Evolutionary conservation across 352 stramenopile species (phyloP), one percentile per base, ranked within the genome.

Genomic region (Pythium brachiatum): DNA sequence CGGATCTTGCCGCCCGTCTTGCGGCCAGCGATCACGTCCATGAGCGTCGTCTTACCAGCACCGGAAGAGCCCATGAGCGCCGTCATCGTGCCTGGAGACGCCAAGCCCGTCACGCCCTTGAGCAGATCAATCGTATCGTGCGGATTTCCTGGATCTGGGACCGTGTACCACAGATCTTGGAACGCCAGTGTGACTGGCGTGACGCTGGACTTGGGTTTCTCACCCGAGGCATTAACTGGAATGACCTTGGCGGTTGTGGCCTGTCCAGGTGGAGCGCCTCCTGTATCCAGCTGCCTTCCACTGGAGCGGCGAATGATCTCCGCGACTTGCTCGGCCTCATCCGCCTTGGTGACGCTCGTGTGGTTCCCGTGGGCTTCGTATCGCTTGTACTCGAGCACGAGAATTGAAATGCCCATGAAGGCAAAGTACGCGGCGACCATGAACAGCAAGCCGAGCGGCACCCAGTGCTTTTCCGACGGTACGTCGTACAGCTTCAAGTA

Each of bases 1-100:
- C 70, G 70, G 54, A 97, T 89, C 16, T 57, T 76, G 23, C 95
- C 94, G 18, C 76, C 78, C 7, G 78, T 94, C 72, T 98, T 98
- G 47, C 94, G 77, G n/a, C 95, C 74, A 11, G 94, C 89, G 51
- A 99, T 90, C 9, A 98, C 92, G 70, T 98, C 92, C 68, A 97
- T 90, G 7, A 98, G 76, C 3, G 95, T 98, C 12, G 93, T 97
- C 72, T 98, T 97, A 1, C 93, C 91, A 38, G 88, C 83, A 41
- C 86, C 85, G 2, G 73, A 81, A 4, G 74, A 75, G 3, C 83
- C 83, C 77, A 90, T 89, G n/a, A 93, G 59, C 0, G 82, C 82
- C 1, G 78, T 85, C 13, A 91, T 72, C 7, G 70, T 70, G 1
- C 79, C 77, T 1, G 84, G 84, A 7, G 66, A 25, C 8, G 78